Evolutionary conservation across 2,329 filamentous ascomycete species (phyloP).

Genomic region (Phialophora expanda): DNA sequence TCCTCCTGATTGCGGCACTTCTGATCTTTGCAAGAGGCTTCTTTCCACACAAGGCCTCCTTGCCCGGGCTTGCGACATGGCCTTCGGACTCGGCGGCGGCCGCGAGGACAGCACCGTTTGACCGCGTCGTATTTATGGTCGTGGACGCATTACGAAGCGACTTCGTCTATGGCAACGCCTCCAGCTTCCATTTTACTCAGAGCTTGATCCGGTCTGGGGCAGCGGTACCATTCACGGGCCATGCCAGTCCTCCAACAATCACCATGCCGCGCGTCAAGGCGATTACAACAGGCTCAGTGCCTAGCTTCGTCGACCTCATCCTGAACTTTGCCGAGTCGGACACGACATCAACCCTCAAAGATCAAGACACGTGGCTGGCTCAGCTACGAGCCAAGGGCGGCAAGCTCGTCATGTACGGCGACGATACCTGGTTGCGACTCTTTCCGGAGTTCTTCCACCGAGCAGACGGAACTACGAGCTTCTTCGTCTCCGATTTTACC

Average conservation of each 20-base stretch:
- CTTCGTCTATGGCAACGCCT: conserved; percentile 74
- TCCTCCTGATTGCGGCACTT: conserved; percentile 48
- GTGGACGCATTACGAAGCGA: conserved; percentile 92
- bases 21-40: conserved; percentile 82
- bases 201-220: conserved; percentile 81
- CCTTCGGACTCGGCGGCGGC: conserved; percentile 43
- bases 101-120: conserved; percentile 63
- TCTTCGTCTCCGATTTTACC: conserved; percentile 97
- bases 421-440: conserved; percentile 97
- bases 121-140: conserved; percentile 95
- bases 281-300: conserved; percentile 96
- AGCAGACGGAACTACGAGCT: conserved; percentile 91
- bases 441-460: conserved; percentile 89
- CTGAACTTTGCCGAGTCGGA: conserved; percentile 96
- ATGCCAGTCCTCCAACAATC: conserved; percentile 94
- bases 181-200: conserved; percentile 87
- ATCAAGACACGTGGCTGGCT: conserved; percentile 93
- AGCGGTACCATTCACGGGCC: conserved; percentile 91
- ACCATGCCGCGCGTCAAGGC: conserved; percentile 98
- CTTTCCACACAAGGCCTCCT: conserved; percentile 95
- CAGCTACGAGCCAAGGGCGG: conserved; percentile 80
- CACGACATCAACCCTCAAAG: conserved; percentile 81
- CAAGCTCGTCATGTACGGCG: conserved; percentile 91
- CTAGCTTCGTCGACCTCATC: conserved; percentile 95
- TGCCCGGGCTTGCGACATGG: conserved; percentile 78